Conservation (phyloP, 2,329 filamentous ascomycete species). For the Myotisia sp. region DNA sequence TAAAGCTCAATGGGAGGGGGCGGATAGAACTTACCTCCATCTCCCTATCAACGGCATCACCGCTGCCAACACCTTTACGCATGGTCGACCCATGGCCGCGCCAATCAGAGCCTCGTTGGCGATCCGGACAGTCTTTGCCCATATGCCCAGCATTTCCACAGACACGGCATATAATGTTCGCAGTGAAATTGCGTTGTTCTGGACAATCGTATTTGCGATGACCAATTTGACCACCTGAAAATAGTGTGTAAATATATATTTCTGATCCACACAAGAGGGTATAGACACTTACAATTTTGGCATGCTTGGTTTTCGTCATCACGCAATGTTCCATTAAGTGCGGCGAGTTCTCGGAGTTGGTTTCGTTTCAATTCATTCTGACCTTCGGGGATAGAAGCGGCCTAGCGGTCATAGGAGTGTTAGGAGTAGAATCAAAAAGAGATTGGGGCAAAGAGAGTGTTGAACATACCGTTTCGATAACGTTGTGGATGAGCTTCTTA, state of each 20-base stretch:
- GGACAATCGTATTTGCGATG: constrained; percentile 98
- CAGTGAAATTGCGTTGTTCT: constrained; percentile 95
- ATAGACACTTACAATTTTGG: constrained; percentile 62
- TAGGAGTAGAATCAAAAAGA: constrained; percentile 13
- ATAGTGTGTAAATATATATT: constrained; percentile 7
- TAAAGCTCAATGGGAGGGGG: neutral
- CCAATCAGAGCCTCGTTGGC: constrained; percentile 81
- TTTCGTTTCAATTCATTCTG: constrained; percentile 99
- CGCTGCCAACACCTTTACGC: constrained; percentile 46
- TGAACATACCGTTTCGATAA: constrained; percentile 86
- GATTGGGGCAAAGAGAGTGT: neutral
- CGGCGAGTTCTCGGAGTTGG: constrained; percentile 91
- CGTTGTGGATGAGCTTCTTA: constrained; percentile 94
- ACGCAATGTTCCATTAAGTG: constrained; percentile 95
- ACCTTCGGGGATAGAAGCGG: constrained; percentile 93
- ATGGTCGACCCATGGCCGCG: constrained; percentile 55
- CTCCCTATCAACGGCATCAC: constrained; percentile 80
- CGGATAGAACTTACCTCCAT: constrained; percentile 61
- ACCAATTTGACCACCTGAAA: constrained; percentile 72
- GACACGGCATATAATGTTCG: constrained; percentile 95
- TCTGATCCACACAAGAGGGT: constrained; percentile 3
- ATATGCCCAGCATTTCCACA: constrained; percentile 97
- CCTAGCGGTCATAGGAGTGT: constrained; percentile 40
- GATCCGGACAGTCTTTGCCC: constrained; percentile 92
- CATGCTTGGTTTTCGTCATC: constrained; percentile 99